These are phyloP conservation scores for Ploettnerulaceae sp. DNA, from an alignment of 2,329 filamentous ascomycete genomes.

Conservation along the genomic window DNA sequence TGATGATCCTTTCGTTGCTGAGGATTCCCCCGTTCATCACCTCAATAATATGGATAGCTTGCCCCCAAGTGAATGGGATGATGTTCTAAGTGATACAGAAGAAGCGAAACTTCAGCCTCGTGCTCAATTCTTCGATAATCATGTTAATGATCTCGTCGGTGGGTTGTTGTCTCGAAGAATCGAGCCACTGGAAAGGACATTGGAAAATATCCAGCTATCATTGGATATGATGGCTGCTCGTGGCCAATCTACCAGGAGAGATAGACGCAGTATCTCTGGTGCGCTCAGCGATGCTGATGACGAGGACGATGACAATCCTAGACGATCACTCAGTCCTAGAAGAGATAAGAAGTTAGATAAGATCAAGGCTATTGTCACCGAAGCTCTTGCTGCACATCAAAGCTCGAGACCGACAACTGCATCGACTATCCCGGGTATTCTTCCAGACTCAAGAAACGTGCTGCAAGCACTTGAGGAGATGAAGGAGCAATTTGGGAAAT, in stretches of 20 bases:
- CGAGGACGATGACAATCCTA: slow-evolving; percentile 73
- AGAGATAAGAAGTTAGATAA: slow-evolving; percentile 78
- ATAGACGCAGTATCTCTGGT: slow-evolving; percentile 63
- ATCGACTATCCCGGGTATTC: slow-evolving; percentile 20
- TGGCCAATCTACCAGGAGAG: slow-evolving; percentile 51
- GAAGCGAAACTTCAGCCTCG: slow-evolving; percentile 78
- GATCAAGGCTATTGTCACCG: slow-evolving; percentile 67
- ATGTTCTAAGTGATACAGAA: slow-evolving; percentile 74
- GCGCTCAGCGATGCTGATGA: slow-evolving; percentile 86
- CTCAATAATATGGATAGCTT: slow-evolving; percentile 59
- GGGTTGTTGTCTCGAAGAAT: slow-evolving; percentile 71
- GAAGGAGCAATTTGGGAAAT: slow-evolving; percentile 48
- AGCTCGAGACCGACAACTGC: slow-evolving; percentile 34
- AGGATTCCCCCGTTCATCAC: slow-evolving; percentile 51
- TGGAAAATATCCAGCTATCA: slow-evolving; percentile 69
- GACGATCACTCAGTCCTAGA: slow-evolving; percentile 71
- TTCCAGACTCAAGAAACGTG: slow-evolving; percentile 43
- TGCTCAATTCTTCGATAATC: slow-evolving; percentile 84
- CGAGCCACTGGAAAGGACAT: slow-evolving; percentile 72
- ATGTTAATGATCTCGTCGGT: slow-evolving; percentile 82
- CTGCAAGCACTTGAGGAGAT: slow-evolving; percentile 63
- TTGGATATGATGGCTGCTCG: slow-evolving; percentile 54
- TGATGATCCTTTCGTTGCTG: slow-evolving; percentile 32
- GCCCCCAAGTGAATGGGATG: slow-evolving; percentile 87
- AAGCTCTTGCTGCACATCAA: slow-evolving; percentile 62